Conservation (phyloP, 1,284 basidiomycete species). For the Pterula multifida region DNA sequence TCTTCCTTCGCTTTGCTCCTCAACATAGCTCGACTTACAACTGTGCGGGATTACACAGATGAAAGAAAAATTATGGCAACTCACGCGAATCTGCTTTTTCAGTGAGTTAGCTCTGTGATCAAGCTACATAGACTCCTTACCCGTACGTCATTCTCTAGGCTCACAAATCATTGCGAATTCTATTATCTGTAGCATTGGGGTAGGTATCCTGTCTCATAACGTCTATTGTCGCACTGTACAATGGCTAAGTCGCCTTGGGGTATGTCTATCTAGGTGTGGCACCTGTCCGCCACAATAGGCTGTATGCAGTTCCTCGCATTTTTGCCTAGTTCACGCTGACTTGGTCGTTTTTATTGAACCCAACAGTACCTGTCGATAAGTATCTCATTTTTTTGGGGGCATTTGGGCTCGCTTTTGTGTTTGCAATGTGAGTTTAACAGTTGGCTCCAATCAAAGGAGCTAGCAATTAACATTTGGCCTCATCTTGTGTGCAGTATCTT, state of each 20-base stretch:
- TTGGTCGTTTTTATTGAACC: no score
- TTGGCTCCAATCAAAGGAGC: no score
- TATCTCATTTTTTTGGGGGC: slow-evolving; percentile 56
- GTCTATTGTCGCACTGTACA: no score
- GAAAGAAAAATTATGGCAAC: background rate
- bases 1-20: background rate
- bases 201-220: background rate
- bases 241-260: background rate
- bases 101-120: background rate
- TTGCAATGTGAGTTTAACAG: slow-evolving; percentile 46
- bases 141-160: background rate
- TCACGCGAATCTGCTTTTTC: background rate
- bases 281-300: slow-evolving; percentile 2
- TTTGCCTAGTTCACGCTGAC: slow-evolving; percentile 5
- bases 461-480: slow-evolving; percentile 3
- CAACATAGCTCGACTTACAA: background rate
- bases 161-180: background rate
- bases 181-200: background rate
- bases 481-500: slow-evolving; percentile 34
- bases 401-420: slow-evolving; percentile 41
- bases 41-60: background rate
- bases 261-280: background rate
- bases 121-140: background rate
- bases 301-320: slow-evolving; percentile 19
- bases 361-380: slow-evolving; percentile 36